Evolutionary conservation across 352 stramenopile genomes (phyloP), one percentile per base, ranked within the genome.

Genomic region (Peronosclerospora sorghi): DNA sequence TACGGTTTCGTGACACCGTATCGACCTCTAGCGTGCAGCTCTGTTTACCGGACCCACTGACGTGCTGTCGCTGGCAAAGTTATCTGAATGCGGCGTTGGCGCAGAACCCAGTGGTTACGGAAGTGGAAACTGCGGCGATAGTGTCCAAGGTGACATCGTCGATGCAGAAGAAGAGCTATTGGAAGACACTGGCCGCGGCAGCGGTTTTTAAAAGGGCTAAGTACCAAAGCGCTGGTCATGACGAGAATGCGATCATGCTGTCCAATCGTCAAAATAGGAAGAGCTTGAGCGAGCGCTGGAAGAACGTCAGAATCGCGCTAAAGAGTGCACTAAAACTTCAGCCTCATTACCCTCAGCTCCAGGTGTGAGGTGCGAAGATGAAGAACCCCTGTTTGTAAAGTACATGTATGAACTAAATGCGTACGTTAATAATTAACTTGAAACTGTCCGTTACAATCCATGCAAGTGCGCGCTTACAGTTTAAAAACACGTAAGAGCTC

Each of bases 1-100:
- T 70, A 37, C 34, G 45, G 9, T 61, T 70, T 21, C 32, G 26
- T 21, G 48, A 66, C 20, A 23, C 32, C 5, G 19, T 14, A 1
- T 43, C 45, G 6, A 34, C 24, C 2, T 21, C 15, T 0, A 41
- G 38, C 7, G 52, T 66, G 13, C 56, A 54, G 13, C 49, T 70
- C 10, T 66, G 50, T 34, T 52, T 70, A 37, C 42, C 49, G 0
- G 48, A 70, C 28, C 21, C 38, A 2, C 12, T 28, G 5, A 28
- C 50, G 0, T 64, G 55, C 34, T 18, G 49, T 23, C 47, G 57
- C 4, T 66, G 57, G 57, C 47, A 62, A 29, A 50, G 40, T 30
- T 35, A 59, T 15, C 52, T 66, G 12, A 27, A 38, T 4, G 51
- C 29, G 2, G 57, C 47, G 9, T 9, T 66, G 35, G 40, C 32